phyloP scores from a whole-genome alignment of 1,284 basidiomycete genomes.

The Puccinia triticina region DNA sequence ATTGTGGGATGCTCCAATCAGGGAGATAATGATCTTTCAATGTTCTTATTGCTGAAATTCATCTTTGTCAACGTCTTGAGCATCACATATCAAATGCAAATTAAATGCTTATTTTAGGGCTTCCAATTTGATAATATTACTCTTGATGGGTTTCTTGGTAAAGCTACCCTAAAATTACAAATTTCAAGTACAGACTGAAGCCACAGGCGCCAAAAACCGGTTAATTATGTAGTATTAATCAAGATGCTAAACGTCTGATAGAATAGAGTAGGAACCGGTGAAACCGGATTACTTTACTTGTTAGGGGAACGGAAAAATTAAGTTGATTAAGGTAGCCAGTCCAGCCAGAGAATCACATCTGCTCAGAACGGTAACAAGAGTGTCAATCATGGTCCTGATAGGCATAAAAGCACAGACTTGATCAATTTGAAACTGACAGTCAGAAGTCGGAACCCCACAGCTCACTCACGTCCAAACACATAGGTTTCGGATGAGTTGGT shows the following conservation, averaged over 20 bases:
- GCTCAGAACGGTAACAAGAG: neutral
- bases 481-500: constrained; percentile 8
- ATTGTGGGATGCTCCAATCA: too few relatives aligned
- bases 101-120: too few relatives aligned
- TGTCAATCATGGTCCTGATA: neutral
- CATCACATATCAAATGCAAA: too few relatives aligned
- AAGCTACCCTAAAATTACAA: neutral
- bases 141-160: neutral
- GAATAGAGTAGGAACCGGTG: neutral
- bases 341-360: neutral
- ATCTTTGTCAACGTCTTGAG: too few relatives aligned
- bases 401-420: neutral
- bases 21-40: too few relatives aligned
- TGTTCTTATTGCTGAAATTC: too few relatives aligned
- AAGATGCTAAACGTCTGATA: constrained; percentile 10
- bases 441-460: constrained; percentile 29
- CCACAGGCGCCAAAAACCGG: neutral
- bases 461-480: constrained; percentile 23
- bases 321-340: neutral
- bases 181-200: neutral
- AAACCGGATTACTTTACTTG: neutral
- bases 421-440: constrained; percentile 1
- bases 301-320: neutral
- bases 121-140: too few relatives aligned
- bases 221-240: constrained; percentile 1